Evolutionary conservation across 331 rosid genomes (phyloP).

Genomic region (Phaseolus coccineus): DNA sequence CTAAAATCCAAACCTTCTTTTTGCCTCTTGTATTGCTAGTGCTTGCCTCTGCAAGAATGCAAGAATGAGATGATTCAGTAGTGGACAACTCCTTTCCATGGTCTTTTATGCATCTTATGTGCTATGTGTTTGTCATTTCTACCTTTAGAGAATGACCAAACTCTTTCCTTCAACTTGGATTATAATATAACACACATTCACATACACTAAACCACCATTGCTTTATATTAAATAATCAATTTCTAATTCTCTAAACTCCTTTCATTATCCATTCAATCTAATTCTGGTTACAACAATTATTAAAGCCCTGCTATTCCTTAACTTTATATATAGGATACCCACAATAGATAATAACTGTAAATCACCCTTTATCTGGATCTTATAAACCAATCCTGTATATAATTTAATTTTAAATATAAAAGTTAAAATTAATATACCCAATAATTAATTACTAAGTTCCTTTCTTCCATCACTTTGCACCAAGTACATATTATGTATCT

Average conservation of each 20-base stretch:
- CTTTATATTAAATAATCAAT: not conserved
- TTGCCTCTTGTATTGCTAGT: constrained; percentile 42
- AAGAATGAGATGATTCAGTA: constrained; percentile 53
- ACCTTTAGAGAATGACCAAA: constrained; percentile 48
- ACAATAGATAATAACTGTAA: not conserved
- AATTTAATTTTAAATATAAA: too few species aligned
- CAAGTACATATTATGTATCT: too few species aligned
- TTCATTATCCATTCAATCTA: constrained; percentile 24
- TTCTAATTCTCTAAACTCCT: constrained; percentile 1
- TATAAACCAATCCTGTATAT: not conserved
- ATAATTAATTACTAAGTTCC: not conserved
- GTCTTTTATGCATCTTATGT: constrained; percentile 34
- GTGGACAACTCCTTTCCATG: constrained; percentile 48
- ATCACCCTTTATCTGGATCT: not conserved
- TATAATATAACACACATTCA: too few species aligned
- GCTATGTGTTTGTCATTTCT: constrained; percentile 58
- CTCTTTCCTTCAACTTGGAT: constrained; percentile 17
- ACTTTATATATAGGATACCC: not conserved
- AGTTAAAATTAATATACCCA: not conserved
- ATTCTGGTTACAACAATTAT: not conserved
- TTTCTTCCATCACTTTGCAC: too few species aligned
- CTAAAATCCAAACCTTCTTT: constrained; percentile 56
- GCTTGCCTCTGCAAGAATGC: constrained; percentile 49
- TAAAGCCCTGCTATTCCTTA: too few species aligned
- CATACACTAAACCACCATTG: not conserved